A percentile compares a stretch with the other conserved stretches of the same genome.
Conservation (phyloP, 2,329 filamentous ascomycete species). For the Lasiodiplodia sp. region DNA sequence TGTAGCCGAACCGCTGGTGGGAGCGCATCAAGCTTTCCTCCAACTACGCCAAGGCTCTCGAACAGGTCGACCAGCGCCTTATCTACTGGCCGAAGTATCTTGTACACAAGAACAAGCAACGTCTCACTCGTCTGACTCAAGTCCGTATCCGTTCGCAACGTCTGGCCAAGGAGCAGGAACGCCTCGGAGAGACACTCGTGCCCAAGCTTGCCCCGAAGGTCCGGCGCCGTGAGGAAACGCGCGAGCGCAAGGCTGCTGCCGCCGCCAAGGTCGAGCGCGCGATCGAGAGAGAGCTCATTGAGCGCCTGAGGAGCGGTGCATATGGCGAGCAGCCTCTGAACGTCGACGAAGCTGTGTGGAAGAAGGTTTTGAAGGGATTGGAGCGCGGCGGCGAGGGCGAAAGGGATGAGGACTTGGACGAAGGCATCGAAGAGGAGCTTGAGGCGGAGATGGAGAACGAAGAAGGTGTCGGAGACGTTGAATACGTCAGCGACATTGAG, state of each 20-base stretch:
- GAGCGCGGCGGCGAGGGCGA: conserved; percentile 85
- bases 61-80: conserved; percentile 73
- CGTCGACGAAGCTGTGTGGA: conserved; percentile 94
- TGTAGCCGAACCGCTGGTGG: conserved; percentile 69
- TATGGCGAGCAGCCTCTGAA: conserved; percentile 92
- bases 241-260: conserved; percentile 59
- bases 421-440: conserved; percentile 77
- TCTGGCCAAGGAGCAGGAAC: conserved; percentile 86
- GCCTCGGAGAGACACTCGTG: conserved; percentile 86
- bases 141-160: conserved; percentile 80
- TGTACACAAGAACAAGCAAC: conserved; percentile 94
- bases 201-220: conserved; percentile 93
- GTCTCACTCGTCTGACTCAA: conserved; percentile 89
- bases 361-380: conserved; percentile 90
- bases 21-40: conserved; percentile 87
- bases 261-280: conserved; percentile 91
- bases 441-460: conserved; percentile 71
- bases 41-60: conserved; percentile 89
- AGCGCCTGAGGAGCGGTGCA: conserved; percentile 86
- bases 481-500: conserved; percentile 92
- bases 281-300: conserved; percentile 93
- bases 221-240: conserved; percentile 56
- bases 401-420: conserved; percentile 86
- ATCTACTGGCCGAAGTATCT: conserved; percentile 96
- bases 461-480: conserved; percentile 76